Evolutionary conservation across 257 asterid genomes (phyloP).

Genomic region (Salvia hispanica): DNA sequence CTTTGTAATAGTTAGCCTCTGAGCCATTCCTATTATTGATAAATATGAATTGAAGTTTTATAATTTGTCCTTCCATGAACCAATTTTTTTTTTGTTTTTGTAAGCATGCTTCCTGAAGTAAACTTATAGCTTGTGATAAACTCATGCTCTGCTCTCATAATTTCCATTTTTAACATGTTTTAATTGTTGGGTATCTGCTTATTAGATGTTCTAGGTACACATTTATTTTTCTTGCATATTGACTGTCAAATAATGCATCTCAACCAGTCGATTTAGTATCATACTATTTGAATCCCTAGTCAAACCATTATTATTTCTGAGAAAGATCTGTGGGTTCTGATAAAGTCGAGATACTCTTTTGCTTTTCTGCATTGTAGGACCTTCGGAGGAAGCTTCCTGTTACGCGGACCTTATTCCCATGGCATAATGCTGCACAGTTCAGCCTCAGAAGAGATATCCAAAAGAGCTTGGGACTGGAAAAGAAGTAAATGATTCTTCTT

Average conservation of each 20-base stretch:
- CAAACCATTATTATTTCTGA: neutral
- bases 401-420: constrained; percentile 88
- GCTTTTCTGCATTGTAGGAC: constrained; percentile 44
- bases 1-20: neutral
- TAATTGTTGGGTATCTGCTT: neutral
- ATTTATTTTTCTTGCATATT: neutral
- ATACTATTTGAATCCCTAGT: neutral
- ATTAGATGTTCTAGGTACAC: neutral
- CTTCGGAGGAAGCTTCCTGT: constrained; percentile 98
- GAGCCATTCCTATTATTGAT: neutral
- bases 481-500: constrained; percentile 41
- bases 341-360: constrained; percentile 12
- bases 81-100: neutral
- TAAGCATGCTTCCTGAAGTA: neutral
- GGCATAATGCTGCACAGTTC: constrained; percentile 91
- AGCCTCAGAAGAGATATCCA: constrained; percentile 82
- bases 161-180: constrained; percentile 4
- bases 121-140: neutral
- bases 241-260: constrained; percentile 1
- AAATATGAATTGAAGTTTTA: neutral
- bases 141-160: too few species aligned
- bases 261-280: constrained; percentile 1
- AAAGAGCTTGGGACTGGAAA: constrained; percentile 74
- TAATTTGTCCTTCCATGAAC: neutral
- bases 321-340: neutral